Evolutionary conservation across 2,329 filamentous ascomycete species (phyloP).

Genomic region (Pyricularia grisea): DNA sequence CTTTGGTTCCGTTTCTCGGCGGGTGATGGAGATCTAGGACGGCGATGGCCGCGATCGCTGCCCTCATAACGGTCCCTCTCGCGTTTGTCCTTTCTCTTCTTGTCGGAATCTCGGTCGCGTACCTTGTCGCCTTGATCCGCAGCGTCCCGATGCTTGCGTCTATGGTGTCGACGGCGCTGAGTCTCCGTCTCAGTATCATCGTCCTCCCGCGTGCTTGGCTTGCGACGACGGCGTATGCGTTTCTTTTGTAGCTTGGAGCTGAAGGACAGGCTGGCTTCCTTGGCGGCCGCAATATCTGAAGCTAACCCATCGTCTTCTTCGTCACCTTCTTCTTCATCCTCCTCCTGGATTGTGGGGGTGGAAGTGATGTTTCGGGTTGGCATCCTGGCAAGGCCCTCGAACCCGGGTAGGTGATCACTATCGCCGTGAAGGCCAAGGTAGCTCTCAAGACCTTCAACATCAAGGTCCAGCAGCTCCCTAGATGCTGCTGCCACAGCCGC

Average conservation of each 20-base stretch:
- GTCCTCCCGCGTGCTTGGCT: constrained; percentile 7
- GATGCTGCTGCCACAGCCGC: constrained; percentile 46
- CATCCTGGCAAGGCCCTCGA: neutral
- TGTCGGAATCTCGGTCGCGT: constrained; percentile 2
- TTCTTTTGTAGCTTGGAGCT: constrained; percentile 41
- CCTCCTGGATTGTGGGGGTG: constrained; percentile 6
- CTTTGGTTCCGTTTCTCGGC: constrained; percentile 10
- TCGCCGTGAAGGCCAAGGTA: constrained; percentile 8
- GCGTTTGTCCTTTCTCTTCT: constrained; percentile 5
- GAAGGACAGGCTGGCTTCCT: constrained; percentile 25
- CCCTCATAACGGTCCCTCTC: constrained; percentile 13
- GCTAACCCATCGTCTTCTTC: constrained; percentile 18
- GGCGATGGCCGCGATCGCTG: constrained; percentile 15
- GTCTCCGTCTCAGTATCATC: constrained; percentile 4
- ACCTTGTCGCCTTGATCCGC: constrained; percentile 16
- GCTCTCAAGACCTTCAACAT: constrained; percentile 28
- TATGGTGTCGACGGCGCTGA: constrained; percentile 7
- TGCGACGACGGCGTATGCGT: constrained; percentile 26
- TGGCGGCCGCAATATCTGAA: constrained; percentile 23
- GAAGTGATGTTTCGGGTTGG: constrained; percentile 4
- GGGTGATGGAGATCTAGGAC: constrained; percentile 9
- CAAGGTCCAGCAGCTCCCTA: constrained; percentile 34
- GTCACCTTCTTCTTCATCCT: constrained; percentile 17
- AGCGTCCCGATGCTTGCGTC: constrained; percentile 23
- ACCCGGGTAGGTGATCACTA: neutral